A percentile compares a stretch with the other conserved stretches of the same genome.
Evolutionary conservation across 1,284 basidiomycete genomes (phyloP).

Genomic region (Marasmius tenuissimus): DNA sequence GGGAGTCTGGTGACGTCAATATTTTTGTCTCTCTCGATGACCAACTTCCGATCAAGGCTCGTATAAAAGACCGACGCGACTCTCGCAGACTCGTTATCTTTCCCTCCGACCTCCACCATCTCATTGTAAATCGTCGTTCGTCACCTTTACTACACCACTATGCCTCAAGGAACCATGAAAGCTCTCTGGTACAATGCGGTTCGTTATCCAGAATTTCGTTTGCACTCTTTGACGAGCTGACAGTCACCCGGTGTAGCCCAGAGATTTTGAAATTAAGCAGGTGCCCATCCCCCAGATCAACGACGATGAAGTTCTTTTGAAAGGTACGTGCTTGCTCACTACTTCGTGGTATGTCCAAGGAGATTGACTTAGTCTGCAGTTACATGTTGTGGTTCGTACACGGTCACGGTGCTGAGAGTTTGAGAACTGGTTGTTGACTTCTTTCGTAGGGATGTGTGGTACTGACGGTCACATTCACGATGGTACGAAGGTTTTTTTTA

Average conservation of each 20-base stretch:
- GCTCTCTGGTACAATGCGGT: conserved; percentile 40
- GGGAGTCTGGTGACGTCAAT: no score
- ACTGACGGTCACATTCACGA: conserved; percentile 76
- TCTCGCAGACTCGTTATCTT: background rate
- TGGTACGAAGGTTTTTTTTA: conserved; percentile 23
- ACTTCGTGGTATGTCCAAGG: background rate
- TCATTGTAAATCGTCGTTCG: no score
- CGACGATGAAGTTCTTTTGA: conserved; percentile 61
- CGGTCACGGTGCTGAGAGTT: background rate
- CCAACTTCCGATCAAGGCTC: no score
- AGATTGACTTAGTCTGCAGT: background rate
- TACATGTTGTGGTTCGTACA: background rate
- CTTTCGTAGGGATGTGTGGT: conserved; percentile 61
- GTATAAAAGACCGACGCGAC: background rate
- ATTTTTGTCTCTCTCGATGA: no score
- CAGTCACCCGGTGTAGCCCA: conserved; percentile 29
- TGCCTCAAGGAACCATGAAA: conserved; percentile 45
- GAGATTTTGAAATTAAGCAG: conserved; percentile 47
- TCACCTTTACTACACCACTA: conserved; percentile 14
- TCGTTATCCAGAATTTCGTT: conserved; percentile 8
- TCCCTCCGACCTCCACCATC: background rate
- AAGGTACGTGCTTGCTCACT: conserved; percentile 36
- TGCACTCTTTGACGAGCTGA: background rate
- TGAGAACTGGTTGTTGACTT: background rate
- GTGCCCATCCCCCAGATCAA: conserved; percentile 56